phyloP scores from a whole-genome alignment of 2,329 filamentous ascomycete species.

The Neurospora sp. region DNA sequence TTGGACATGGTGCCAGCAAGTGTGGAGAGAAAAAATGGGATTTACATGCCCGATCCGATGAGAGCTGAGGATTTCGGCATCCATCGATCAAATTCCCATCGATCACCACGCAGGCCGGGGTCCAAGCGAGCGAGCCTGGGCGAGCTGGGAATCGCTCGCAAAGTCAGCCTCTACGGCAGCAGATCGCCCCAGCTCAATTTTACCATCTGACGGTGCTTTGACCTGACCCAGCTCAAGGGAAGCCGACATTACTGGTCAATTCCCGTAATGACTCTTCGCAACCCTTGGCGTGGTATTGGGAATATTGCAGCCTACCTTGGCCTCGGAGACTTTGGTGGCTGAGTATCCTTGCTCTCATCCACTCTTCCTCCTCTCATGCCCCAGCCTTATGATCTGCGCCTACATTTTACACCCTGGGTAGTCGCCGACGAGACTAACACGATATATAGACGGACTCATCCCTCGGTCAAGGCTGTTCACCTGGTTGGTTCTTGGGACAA shows the following conservation, averaged over 20 bases:
- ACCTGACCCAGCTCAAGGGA: background rate
- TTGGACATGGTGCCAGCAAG: background rate
- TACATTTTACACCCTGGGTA: background rate
- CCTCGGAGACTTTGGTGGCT: background rate
- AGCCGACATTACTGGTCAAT: background rate
- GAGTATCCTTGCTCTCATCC: background rate
- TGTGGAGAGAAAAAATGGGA: background rate
- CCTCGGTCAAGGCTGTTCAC: conserved; percentile 58
- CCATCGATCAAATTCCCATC: background rate
- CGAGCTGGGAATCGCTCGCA: background rate
- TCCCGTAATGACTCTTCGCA: background rate
- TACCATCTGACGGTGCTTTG: background rate
- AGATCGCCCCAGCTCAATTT: background rate
- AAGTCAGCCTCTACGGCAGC: background rate
- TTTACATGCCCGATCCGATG: background rate
- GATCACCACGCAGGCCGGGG: background rate
- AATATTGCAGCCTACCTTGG: background rate
- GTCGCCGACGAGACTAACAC: conserved; percentile 6
- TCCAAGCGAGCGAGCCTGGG: background rate
- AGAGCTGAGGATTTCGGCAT: background rate
- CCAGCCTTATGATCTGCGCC: background rate
- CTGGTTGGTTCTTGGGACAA: conserved; percentile 94
- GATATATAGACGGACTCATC: conserved; percentile 43
- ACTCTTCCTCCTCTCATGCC: background rate
- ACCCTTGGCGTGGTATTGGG: background rate